Evolutionary conservation across 2,329 filamentous ascomycete species (phyloP), one percentile per base, ranked within the genome.

Genomic region (Furcasterigmium furcatum): DNA sequence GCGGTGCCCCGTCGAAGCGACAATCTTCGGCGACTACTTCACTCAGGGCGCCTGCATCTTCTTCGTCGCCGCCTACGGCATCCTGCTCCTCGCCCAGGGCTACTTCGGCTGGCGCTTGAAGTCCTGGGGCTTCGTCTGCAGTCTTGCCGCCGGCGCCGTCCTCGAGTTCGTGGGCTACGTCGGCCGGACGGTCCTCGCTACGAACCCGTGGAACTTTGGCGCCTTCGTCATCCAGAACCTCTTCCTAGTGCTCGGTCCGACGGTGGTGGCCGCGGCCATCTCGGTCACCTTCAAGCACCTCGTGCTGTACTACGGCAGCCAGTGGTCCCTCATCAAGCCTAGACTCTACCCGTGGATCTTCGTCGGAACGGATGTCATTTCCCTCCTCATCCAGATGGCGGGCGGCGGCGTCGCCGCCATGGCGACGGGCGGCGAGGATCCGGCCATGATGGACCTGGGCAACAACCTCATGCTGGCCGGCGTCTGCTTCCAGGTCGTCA

Each of bases 261-360:
- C 67, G 1, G 65, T 75, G 36, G 56, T 72, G 4, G 69, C 71
- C 1, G 71, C 71, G 5, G 67, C 66, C 21, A 69, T 74, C 38
- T 74, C 72, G 36, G 57, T 74, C n/a, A 73, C 69, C 0, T 59
- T 74, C 21, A 73, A 73, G 52, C 70, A 72, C 53, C 60, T 74
- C 9, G 64, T 73, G 29, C 49, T 71, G 6, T 65, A 66, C 52
- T 67, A 70, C 29, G 71, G 70, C 1, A 56, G 63, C 0, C 58
- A 68, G 30, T 61, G 63, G 49, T 72, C 68, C 0, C 55, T 65
- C 2, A 52, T 74, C 24, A 60, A 58, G 20, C 70, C 74, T 1
- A 58, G 55, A 5, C 62, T 70, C 1, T 77, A 76, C 50, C 71
- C 73, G 3, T 70, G 67, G 50, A 68, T 77, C 43, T 77, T 77